Evolutionary conservation across 805 yeast genomes (phyloP).

Genomic region (Ogataea nonfermentans): DNA sequence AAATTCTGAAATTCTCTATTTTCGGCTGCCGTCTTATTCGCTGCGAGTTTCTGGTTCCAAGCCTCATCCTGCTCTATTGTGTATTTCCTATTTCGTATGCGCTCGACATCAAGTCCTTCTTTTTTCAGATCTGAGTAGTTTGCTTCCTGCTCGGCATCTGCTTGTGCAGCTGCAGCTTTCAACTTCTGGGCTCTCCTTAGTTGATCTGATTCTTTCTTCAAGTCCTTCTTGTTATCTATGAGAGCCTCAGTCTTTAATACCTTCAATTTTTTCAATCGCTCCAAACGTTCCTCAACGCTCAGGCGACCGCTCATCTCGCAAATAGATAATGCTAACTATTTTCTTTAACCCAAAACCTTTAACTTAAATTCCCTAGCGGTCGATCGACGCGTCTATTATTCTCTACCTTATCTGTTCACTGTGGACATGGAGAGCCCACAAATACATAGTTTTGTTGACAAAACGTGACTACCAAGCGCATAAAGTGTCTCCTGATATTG

Average conservation of each 20-base stretch:
- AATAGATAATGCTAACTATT: too few relatives aligned
- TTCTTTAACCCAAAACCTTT: too few relatives aligned
- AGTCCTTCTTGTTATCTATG: constrained; percentile 35
- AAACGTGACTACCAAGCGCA: too few relatives aligned
- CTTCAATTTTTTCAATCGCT: constrained; percentile 1
- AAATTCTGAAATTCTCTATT: constrained; percentile 47
- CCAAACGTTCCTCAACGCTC: neutral
- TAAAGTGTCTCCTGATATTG: too few relatives aligned
- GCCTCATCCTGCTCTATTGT: constrained; percentile 62
- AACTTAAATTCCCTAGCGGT: too few relatives aligned
- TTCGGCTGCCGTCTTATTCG: constrained; percentile 27
- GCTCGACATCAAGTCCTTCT: constrained; percentile 40
- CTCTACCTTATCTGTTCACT: too few relatives aligned
- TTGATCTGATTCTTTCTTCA: constrained; percentile 35
- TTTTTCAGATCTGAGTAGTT: constrained; percentile 37
- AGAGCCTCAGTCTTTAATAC: constrained; percentile 29
- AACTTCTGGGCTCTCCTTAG: constrained; percentile 10
- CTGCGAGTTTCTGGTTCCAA: constrained; percentile 49
- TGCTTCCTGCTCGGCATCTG: constrained; percentile 38
- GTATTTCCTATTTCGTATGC: constrained; percentile 50
- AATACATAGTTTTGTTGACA: too few relatives aligned
- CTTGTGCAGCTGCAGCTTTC: constrained; percentile 31
- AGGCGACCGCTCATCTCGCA: neutral
- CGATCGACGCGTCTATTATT: too few relatives aligned
- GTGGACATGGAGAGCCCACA: too few relatives aligned